Evolutionary conservation across 2,329 filamentous ascomycete species (phyloP).

Genomic region (Alternaria ventricosa): DNA sequence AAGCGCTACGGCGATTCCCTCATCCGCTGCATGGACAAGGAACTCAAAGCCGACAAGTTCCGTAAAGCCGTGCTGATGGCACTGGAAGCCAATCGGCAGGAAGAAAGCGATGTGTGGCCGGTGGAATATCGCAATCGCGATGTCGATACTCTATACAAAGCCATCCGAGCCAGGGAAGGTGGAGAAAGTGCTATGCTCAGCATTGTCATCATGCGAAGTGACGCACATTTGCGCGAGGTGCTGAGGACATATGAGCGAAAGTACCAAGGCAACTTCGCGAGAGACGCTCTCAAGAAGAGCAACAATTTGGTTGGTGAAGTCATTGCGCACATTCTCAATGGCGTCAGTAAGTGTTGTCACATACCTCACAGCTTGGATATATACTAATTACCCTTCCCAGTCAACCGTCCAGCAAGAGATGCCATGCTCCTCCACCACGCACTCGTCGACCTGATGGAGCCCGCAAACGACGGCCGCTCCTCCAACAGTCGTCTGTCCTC

Average conservation of each 20-base stretch:
- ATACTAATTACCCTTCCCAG: neutral
- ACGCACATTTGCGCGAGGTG: conserved; percentile 81
- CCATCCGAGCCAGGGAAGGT: conserved; percentile 73
- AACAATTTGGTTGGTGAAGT: conserved; percentile 93
- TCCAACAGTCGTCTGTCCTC: conserved; percentile 25
- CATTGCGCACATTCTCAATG: conserved; percentile 93
- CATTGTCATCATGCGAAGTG: conserved; percentile 81
- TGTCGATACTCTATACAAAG: conserved; percentile 72
- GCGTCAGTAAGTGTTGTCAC: conserved; percentile 62
- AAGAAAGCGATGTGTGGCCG: conserved; percentile 70
- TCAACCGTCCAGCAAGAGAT: conserved; percentile 93
- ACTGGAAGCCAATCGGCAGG: conserved; percentile 82
- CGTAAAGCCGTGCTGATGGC: conserved; percentile 84
- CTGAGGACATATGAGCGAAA: conserved; percentile 76
- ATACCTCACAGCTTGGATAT: rapidly evolving
- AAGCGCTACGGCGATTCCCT: conserved; percentile 89
- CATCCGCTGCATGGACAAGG: conserved; percentile 84
- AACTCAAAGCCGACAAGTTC: conserved; percentile 96
- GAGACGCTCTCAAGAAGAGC: conserved; percentile 86
- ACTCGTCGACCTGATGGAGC: conserved; percentile 63
- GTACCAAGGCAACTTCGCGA: conserved; percentile 81
- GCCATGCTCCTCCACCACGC: conserved; percentile 91
- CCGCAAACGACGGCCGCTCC: conserved; percentile 32
- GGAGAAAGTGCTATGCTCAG: conserved; percentile 88
- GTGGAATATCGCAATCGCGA: conserved; percentile 69